Conservation (phyloP, 2,329 filamentous ascomycete genomes). For the Botryotinia convoluta region DNA sequence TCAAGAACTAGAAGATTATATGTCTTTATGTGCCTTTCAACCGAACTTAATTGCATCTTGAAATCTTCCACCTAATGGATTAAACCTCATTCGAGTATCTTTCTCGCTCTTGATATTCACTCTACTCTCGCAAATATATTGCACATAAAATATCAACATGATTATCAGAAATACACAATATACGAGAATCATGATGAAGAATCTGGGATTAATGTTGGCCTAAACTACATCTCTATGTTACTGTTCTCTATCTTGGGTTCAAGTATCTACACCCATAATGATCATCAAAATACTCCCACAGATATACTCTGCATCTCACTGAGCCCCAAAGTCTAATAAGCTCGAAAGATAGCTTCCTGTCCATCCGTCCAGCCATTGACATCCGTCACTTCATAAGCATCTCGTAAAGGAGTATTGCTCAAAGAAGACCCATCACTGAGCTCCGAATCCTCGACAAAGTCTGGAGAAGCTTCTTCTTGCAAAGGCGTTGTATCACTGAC, state of each 20-base stretch:
- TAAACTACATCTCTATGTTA: not conserved
- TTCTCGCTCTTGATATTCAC: not conserved
- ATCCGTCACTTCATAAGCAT: not conserved
- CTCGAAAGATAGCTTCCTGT: not conserved
- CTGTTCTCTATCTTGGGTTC: not conserved
- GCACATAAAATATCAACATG: not conserved
- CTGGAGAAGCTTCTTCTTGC: not conserved
- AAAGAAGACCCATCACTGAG: not conserved
- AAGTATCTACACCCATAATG: not conserved
- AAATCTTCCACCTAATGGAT: no score
- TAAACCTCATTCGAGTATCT: not conserved
- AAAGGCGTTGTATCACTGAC: not conserved
- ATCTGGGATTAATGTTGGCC: not conserved
- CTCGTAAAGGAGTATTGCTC: not conserved
- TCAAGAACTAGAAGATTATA: no score
- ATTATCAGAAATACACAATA: not conserved
- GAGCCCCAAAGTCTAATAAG: not conserved
- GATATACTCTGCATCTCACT: not conserved
- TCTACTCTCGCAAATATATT: not conserved
- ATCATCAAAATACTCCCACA: not conserved
- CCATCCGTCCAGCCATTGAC: not conserved
- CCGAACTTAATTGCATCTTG: not conserved
- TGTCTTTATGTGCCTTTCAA: not conserved
- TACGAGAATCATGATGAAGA: rapidly evolving
- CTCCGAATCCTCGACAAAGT: not conserved